Evolutionary conservation across 345 rosid species (phyloP).

Genomic region (Diplotaxis tenuifolia): DNA sequence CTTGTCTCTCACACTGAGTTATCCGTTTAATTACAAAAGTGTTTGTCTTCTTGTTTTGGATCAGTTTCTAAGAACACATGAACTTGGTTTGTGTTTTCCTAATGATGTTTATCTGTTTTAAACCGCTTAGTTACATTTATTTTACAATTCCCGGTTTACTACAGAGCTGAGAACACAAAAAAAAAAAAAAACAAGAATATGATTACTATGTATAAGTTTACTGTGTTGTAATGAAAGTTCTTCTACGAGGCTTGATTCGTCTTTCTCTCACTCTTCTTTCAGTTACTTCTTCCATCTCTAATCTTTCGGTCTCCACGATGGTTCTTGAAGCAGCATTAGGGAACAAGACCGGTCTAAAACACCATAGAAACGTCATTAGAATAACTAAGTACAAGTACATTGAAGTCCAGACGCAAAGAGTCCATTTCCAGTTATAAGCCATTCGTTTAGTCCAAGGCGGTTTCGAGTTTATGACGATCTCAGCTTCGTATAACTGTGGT

Average conservation of each 20-base stretch:
- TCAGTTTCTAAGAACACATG: background rate
- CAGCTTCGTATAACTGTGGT: slow-evolving; percentile 71
- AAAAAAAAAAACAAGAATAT: background rate
- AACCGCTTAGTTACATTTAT: slow-evolving; percentile 27
- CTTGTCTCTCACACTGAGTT: slow-evolving; percentile 60
- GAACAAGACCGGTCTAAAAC: slow-evolving; percentile 47
- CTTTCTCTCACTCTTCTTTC: slow-evolving; percentile 45
- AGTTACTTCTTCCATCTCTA: slow-evolving; percentile 17
- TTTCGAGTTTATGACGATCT: slow-evolving; percentile 49
- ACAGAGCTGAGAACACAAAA: background rate
- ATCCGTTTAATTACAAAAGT: slow-evolving; percentile 38
- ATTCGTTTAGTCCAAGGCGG: slow-evolving; percentile 65
- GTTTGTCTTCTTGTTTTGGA: background rate
- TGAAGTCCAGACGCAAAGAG: slow-evolving; percentile 64
- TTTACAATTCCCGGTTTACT: slow-evolving; percentile 4
- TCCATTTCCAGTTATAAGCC: slow-evolving; percentile 78
- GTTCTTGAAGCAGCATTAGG: slow-evolving; percentile 23
- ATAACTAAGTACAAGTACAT: slow-evolving; percentile 23
- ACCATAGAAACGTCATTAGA: slow-evolving; percentile 40
- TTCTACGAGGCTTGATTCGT: slow-evolving; percentile 38
- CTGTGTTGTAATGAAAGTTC: slow-evolving; percentile 14
- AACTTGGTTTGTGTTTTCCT: slow-evolving; percentile 5
- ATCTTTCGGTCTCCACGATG: background rate
- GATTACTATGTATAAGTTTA: background rate
- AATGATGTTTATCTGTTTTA: slow-evolving; percentile 37